Conservation (phyloP, 2,329 filamentous ascomycete species). For the Pyricularia sp. region DNA sequence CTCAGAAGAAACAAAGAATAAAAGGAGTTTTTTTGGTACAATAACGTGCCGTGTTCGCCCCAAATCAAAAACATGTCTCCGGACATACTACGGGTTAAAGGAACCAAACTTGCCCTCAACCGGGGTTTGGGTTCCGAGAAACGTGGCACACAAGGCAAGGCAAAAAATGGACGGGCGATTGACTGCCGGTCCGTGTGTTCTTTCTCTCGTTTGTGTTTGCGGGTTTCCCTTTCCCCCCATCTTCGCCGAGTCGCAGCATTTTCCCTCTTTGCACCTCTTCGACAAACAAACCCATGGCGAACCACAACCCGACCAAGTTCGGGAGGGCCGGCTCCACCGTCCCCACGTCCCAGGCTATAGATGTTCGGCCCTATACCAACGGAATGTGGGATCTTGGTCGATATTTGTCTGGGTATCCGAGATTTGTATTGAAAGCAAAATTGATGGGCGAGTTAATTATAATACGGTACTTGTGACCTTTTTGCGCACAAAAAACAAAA, state of each 20-base stretch:
- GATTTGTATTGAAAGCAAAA: not conserved
- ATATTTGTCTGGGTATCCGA: not conserved
- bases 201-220: not conserved
- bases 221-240: not conserved
- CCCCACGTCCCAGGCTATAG: not conserved
- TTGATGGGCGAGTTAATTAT: not conserved
- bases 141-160: not conserved
- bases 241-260: not conserved
- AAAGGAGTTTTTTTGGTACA: too few relatives aligned
- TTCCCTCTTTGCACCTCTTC: not conserved
- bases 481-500: too few relatives aligned
- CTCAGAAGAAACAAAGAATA: too few relatives aligned
- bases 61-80: not conserved
- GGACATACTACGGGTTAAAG: not conserved
- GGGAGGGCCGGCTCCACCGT: not conserved
- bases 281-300: not conserved
- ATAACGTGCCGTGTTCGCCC: too few relatives aligned
- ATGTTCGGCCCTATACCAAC: not conserved
- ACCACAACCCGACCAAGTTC: not conserved
- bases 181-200: not conserved
- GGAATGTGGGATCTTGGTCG: not conserved
- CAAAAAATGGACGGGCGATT: not conserved
- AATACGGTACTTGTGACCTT: too few relatives aligned
- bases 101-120: not conserved
- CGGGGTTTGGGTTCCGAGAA: not conserved